Evolutionary conservation across 2,329 filamentous ascomycete species (phyloP).

Genomic region (Fusarium hainanense): DNA sequence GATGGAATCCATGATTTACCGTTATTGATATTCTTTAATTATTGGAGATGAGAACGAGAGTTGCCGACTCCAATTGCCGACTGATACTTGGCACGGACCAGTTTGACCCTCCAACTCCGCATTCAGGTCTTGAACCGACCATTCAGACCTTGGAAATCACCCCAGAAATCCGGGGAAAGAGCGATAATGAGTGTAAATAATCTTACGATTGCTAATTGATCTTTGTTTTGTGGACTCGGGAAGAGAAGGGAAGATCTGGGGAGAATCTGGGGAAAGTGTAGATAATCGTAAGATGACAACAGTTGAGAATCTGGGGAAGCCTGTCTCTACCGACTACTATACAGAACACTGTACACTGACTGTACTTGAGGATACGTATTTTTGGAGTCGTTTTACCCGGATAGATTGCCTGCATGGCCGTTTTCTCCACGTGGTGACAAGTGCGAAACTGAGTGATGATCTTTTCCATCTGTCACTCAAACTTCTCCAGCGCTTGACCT

Average conservation of each 20-base stretch:
- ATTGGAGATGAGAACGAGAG: background rate
- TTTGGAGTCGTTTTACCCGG: constrained; percentile 2
- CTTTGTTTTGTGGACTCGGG: constrained; percentile 23
- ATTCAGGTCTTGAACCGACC: constrained; percentile 8
- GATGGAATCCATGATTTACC: background rate
- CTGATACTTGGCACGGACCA: constrained; percentile 39
- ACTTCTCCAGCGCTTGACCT: background rate
- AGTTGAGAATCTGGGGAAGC: constrained; percentile 34
- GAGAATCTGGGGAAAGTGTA: constrained; percentile 3
- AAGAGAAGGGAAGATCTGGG: constrained; percentile 5
- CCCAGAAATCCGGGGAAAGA: constrained; percentile 36
- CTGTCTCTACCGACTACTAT: background rate
- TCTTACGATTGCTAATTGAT: constrained; percentile 34
- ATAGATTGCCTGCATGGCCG: background rate
- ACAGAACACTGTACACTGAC: too few relatives aligned
- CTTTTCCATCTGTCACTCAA: background rate
- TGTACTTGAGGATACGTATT: background rate
- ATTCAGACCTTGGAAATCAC: constrained; percentile 18
- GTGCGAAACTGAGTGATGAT: background rate
- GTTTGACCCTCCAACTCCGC: constrained; percentile 21
- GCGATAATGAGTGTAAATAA: background rate
- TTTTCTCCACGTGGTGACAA: background rate
- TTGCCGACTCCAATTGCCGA: constrained; percentile 47
- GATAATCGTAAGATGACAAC: constrained; percentile 9
- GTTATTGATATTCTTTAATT: background rate